Base-by-base conservation (phyloP, 768 basidiomycete species). In the Clitopilus passeckerianus region DNA sequence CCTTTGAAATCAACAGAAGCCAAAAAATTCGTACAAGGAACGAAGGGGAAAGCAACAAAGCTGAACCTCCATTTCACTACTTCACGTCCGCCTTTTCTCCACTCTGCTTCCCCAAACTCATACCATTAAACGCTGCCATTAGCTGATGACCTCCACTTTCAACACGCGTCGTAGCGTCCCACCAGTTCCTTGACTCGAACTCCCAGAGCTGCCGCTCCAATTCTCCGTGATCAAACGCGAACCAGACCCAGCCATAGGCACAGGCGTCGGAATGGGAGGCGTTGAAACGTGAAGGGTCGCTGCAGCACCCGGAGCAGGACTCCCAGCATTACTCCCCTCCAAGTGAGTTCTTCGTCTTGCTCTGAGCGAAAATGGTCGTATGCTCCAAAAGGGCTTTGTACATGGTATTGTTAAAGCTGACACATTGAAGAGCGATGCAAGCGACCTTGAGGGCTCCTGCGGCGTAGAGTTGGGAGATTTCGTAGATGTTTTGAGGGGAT, bases 401-500 rank as follows among this genome's bases (percentile, higher is more conserved):
- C 65, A 90, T 74, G 30, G 72, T 71, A 58, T 84, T 78, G 70
- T 84, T 90, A 78, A 91, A 92, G 1, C 90, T 87, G 56, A 90
- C 79, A 68, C 90, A 92, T 63, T 88, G 87, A 53, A 92, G 72
- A 4, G 83, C 90, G 58, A 92, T 73, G 64, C 89, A 91, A 14
- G 86, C 86, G 22, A 89, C 81, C 61, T 82, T 86, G 53, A 92
- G 78, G 23, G 89, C 90, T 1, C 90, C 90, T 1, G 77, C 86
- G 5, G 80, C 76, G 67, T 91, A 92, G 33, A 91, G 80, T 67
- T 92, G 90, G 0, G 77, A 74, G 0, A 82, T 84, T 69, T 92
- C 90, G 72, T 91, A 91, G 24, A 85, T 71, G 65, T 87, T 90
- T 68, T 90, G 89, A 16, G 90, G 89, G 1, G 89, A 89, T 18